These are phyloP conservation scores for Alternaria postmessia DNA, from an alignment of 2,329 filamentous ascomycete species.

Conservation along the genomic window DNA sequence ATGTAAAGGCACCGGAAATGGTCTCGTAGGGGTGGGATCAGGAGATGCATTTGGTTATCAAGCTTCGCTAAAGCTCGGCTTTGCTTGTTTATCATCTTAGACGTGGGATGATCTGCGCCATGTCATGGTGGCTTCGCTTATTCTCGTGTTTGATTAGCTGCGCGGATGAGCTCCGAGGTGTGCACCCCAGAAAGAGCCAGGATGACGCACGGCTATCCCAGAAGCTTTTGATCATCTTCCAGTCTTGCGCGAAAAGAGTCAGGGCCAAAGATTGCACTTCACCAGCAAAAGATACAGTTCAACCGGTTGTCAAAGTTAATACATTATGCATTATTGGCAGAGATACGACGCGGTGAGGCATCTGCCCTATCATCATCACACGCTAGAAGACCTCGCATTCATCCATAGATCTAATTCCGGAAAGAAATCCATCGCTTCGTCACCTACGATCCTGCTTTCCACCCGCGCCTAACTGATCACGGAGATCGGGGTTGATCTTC, in stretches of 20 bases:
- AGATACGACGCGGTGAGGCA: slow-evolving; percentile 1
- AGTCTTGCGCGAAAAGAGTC: not conserved
- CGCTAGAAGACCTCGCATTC: slow-evolving; percentile 1
- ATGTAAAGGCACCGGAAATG: not conserved
- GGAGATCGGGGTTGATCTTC: slow-evolving; percentile 38
- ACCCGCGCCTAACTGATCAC: slow-evolving; percentile 16
- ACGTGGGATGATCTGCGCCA: not conserved
- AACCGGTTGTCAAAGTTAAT: not conserved
- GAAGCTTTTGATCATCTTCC: not conserved
- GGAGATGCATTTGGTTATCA: not conserved
- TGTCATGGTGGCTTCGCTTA: not conserved
- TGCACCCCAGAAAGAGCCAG: not conserved
- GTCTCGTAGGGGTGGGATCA: not conserved
- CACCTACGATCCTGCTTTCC: not conserved
- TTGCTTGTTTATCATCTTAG: slow-evolving; percentile 5
- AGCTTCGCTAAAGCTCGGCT: slow-evolving; percentile 7
- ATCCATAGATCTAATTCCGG: slow-evolving; percentile 5
- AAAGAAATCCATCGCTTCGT: not conserved
- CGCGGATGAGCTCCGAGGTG: slow-evolving; percentile 1
- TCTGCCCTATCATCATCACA: slow-evolving; percentile 4
- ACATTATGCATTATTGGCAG: slow-evolving; percentile 8
- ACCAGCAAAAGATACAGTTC: not conserved
- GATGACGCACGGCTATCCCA: not conserved
- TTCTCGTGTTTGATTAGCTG: not conserved
- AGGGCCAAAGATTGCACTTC: not conserved